phyloP scores from a whole-genome alignment of 2,329 filamentous ascomycete species.

The Grosmannia clavigera region DNA sequence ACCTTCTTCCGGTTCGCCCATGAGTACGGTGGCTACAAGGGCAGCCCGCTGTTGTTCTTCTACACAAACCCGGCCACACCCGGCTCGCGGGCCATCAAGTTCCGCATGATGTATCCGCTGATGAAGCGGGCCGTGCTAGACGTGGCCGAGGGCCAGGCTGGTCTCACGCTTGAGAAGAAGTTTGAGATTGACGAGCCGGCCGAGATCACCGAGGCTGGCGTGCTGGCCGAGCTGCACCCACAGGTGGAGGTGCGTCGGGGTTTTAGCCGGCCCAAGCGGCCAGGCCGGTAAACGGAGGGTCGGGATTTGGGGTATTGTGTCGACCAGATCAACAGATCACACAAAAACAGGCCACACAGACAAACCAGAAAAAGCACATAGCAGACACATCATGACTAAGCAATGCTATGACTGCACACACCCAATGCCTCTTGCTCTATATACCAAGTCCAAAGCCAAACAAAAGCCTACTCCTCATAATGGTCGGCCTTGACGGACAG shows the following conservation, averaged over 20 bases:
- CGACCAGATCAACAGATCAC: too few relatives aligned
- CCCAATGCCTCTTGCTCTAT: not conserved
- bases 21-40: slow-evolving; percentile 37
- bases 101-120: slow-evolving; percentile 72
- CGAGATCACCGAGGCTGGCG: slow-evolving; percentile 56
- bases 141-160: slow-evolving; percentile 53
- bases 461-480: slow-evolving; percentile 48
- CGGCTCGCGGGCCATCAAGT: slow-evolving; percentile 59
- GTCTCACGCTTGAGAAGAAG: slow-evolving; percentile 55
- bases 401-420: not conserved
- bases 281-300: slow-evolving; percentile 40
- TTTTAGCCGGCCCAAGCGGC: slow-evolving; percentile 70
- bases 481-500: slow-evolving; percentile 46
- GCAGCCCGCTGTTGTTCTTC: slow-evolving; percentile 60
- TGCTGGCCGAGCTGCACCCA: slow-evolving; percentile 57
- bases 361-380: too few relatives aligned
- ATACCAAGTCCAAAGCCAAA: too few relatives aligned
- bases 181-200: slow-evolving; percentile 54
- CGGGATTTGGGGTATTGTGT: not conserved
- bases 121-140: slow-evolving; percentile 55
- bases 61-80: slow-evolving; percentile 64
- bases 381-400: not conserved
- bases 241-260: slow-evolving; percentile 52
- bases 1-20: slow-evolving; percentile 62
- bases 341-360: too few relatives aligned